Evolutionary conservation across 2,329 filamentous ascomycete genomes (phyloP), one percentile per base, ranked within the genome.

Genomic region (Calycina marina): DNA sequence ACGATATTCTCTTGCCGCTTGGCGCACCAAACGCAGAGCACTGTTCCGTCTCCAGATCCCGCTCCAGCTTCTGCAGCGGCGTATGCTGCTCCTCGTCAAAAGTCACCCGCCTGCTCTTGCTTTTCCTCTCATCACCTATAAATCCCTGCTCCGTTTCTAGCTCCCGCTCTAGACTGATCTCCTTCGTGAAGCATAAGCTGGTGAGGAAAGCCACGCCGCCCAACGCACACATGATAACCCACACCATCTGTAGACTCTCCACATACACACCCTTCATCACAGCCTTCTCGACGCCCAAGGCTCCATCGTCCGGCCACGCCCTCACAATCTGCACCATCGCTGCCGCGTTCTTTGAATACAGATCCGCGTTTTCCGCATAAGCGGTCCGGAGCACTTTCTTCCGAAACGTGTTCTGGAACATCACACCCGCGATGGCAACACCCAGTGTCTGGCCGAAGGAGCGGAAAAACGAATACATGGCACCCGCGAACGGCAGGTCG

Each of bases 401-500:
- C 27, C 43, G 42, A 15, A 49, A 45, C 28, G 60, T 58, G 42
- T 80, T 82, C 52, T 81, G 73, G 54, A 82, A 80, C 34, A 78
- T 65, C 25, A 74, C 70, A 4, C 76, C 73, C 3, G 70, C 69
- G 28, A 78, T 61, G 5, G 42, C 45, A 4, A 48, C 39, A 8
- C 46, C 43, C 4, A 48, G 29, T 2, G 44, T 43, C 36, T 49
- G 45, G 5, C 75, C 76, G 16, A 79, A 63, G 2, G 66, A 62
- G 10, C 72, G 67, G 47, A 76, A 65, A 57, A 82, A 81, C 30
- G 65, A 68, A 52, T 74, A 78, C 58, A 80, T 67, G 10, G 67
- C 72, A 1, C 66, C 63, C 0, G 71, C 68, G 35, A 69, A 68
- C 2, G 70, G 64, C 24, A 74, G 64, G 42, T 75, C 65, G 30